Percentiles rank a stretch among this genome's conserved stretches.
phyloP scores from a whole-genome alignment of 2,329 filamentous ascomycete genomes.

The Beauveria caledonica region DNA sequence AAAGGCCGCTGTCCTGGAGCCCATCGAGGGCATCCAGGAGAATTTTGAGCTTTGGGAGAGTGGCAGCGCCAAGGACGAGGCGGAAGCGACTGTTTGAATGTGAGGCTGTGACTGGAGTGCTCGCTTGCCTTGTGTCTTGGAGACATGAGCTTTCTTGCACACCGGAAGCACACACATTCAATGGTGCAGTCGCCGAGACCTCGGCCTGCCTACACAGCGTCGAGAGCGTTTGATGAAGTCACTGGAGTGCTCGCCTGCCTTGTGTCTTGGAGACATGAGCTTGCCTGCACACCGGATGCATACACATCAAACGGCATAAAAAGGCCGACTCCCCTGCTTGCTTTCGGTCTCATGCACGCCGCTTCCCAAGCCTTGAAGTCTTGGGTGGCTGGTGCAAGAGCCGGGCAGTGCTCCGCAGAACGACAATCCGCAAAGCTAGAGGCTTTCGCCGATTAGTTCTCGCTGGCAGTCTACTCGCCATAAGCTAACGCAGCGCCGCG shows the following conservation, averaged over 20 bases:
- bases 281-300: not conserved
- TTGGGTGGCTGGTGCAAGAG: not conserved
- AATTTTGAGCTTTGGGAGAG: constrained; percentile 66
- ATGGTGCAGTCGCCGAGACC: not conserved
- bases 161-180: not conserved
- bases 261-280: not conserved
- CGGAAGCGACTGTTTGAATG: constrained; percentile 22
- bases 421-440: not conserved
- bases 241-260: not conserved
- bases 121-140: not conserved
- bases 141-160: not conserved
- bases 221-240: not conserved
- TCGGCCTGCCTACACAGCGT: not conserved
- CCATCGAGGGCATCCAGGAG: constrained; percentile 51
- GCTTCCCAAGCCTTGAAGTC: not conserved
- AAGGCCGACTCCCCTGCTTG: not conserved
- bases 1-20: constrained; percentile 41
- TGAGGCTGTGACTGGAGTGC: not conserved
- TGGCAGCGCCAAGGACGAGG: constrained; percentile 53
- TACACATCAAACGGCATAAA: not conserved
- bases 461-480: not conserved
- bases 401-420: not conserved
- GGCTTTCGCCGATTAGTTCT: not conserved
- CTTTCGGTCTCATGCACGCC: not conserved
- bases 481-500: not conserved